A percentile compares a stretch with the other conserved stretches of the same genome.
Evolutionary conservation across 768 basidiomycete genomes (phyloP).

Genomic region (Pisolithus albus): DNA sequence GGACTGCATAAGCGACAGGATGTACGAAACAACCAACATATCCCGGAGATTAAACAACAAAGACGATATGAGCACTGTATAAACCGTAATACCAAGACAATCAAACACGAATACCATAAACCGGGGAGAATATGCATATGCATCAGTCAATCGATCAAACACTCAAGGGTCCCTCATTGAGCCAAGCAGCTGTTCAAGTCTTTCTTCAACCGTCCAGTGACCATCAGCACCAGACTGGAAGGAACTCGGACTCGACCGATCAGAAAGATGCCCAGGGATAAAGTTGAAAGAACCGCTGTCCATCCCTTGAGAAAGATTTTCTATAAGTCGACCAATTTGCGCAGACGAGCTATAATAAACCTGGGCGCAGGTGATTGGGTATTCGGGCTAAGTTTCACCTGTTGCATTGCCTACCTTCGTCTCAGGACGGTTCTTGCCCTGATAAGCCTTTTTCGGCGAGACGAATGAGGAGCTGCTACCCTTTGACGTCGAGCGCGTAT

Average conservation of each 20-base stretch:
- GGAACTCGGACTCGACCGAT: conserved; percentile 58
- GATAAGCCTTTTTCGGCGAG: conserved; percentile 51
- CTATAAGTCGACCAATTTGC: conserved; percentile 79
- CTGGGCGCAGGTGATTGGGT: conserved; percentile 10
- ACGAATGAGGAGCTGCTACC: conserved; percentile 53
- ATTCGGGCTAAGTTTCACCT: not conserved
- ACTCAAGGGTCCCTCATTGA: conserved; percentile 27
- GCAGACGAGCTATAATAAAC: conserved; percentile 48
- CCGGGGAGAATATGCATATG: conserved; percentile 7
- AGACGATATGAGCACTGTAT: conserved; percentile 14
- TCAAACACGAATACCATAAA: conserved; percentile 9
- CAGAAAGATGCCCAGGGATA: conserved; percentile 36
- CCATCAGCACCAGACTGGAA: conserved; percentile 52
- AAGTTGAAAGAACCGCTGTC: conserved; percentile 84
- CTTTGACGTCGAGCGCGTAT: conserved; percentile 58
- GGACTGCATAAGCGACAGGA: conserved; percentile 16
- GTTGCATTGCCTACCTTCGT: conserved; percentile 57
- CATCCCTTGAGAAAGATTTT: conserved; percentile 72
- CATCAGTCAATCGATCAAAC: conserved; percentile 19
- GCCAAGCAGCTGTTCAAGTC: conserved; percentile 64
- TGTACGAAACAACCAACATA: conserved; percentile 13
- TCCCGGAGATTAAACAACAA: conserved; percentile 21
- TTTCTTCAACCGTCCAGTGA: conserved; percentile 71
- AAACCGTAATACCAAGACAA: conserved; percentile 11
- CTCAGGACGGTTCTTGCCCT: conserved; percentile 62